Base-by-base conservation (phyloP, 805 yeast species). In the Yamadazyma ubonensis region DNA sequence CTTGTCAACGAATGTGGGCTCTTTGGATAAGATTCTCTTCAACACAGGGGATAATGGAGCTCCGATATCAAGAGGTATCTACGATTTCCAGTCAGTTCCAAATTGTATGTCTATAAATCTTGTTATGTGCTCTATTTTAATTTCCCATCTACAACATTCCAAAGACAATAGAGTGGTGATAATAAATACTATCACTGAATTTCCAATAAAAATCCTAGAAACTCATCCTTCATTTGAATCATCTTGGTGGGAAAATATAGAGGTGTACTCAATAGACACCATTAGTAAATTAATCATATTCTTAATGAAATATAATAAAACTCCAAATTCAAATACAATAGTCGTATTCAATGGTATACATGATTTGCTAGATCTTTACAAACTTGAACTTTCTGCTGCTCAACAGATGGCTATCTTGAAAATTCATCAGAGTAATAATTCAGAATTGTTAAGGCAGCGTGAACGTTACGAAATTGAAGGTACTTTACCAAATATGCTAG, bases 11-110 rank as follows among this genome's bases (percentile, higher is more conserved):
- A 54, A 56, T 14, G 39, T 65, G 11, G 53, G 60, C 1, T 36
- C 61, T 14, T 45, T 67, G 11, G 71, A 67, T 39, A 45, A 43
- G 31, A 43, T 50, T 27, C 48, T 65, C 12, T 41, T 51, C 17
- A 19, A 14, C 10, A 19, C 22, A 7, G 18, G 29, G 5, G 21
- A 12, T 26, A 5, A 10, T 11, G 26, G 17, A 8, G n/a, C 35
- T 21, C 11, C 11, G 6, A 17, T 11, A 6, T 52, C 46, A 19
- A 33, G 41, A 6, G 62, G 65, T 8, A 46, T 68, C 6, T 57
- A 58, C 36, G 73, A 67, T 41, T 48, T 67, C 43, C 72, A 67
- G 46, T 43, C 63, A 2, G 62, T 64, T n/a, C 70, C 73, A 3
- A 55, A 57, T 3, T 52, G 58, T 43, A 31, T 39, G 10, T 58